Evolutionary conservation across 1,284 basidiomycete genomes (phyloP), one percentile per base, ranked within the genome.

Genomic region (Paramarasmius palmivorus): DNA sequence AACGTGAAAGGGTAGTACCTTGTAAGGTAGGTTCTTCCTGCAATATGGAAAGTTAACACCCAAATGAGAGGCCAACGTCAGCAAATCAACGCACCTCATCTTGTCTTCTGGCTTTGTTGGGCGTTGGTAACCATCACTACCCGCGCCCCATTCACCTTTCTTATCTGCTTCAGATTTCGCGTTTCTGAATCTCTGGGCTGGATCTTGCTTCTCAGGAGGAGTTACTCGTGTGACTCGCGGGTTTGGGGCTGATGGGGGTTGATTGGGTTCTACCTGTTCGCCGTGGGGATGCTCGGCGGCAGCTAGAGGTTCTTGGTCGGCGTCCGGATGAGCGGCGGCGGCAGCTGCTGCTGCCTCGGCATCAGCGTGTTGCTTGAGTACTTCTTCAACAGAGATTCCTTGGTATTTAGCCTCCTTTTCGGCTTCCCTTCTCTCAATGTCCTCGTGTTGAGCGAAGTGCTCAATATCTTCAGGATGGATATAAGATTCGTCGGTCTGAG

Each of bases 401-500:
- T 93, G 89, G 68, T 75, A 95, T 61, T 80, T 76, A 17, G 93
- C 90, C 67, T 93, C 91, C 23, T 83, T 82, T 62, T 90, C 83
- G 36, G 91, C 92, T 72, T 99, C 97, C 63, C 89, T 76, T 10
- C 69, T 79, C 68, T 99, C 97, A 60, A 99, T 98, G 15, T 75
- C 65, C 56, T 92, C 91, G 71, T 99, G 97, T 58, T 92, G 85
- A 54, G 85, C 75, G 66, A 96, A 97, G 66, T 95, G 92, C 62
- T 93, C 91, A 50, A 88, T 58, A 71, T 95, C 94, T 70, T 97
- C 97, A 2, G 92, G 86, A 70, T 99, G 96, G 56, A 69, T 90
- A 74, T 99, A 99, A 0, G 93, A 81, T 62, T 95, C 93, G 66
- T 98, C 95, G 0, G 92, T 94, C 72, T 99, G 96, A 0, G 95